These are phyloP conservation scores for Neopestalotiopsis clavispora DNA, from an alignment of 2,329 filamentous ascomycete genomes.

Conservation along the genomic window DNA sequence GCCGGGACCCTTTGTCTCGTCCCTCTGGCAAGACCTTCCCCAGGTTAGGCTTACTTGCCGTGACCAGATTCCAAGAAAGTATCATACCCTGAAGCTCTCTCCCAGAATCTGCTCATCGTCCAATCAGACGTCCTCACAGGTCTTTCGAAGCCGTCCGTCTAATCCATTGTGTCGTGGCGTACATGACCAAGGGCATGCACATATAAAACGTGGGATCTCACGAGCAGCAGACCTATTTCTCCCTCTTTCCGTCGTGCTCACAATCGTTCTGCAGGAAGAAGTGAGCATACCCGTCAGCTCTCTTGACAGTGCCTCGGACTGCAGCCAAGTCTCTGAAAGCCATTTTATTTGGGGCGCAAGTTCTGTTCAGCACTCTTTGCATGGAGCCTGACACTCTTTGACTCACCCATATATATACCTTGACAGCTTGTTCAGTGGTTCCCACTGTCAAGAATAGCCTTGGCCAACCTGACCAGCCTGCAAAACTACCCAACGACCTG, in stretches of 20 bases:
- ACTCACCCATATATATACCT: too few species aligned
- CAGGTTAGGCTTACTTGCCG: background rate
- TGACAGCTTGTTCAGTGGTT: too few species aligned
- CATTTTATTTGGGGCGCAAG: background rate
- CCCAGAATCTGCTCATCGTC: background rate
- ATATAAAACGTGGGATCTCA: conserved; percentile 2
- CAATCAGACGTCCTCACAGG: background rate
- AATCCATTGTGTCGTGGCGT: background rate
- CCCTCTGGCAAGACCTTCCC: background rate
- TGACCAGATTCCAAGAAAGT: background rate
- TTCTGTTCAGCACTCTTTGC: background rate
- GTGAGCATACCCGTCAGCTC: background rate
- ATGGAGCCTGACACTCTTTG: background rate
- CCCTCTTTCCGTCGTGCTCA: conserved; percentile 1
- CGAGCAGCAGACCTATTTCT: conserved; percentile 11
- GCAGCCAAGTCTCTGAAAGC: background rate
- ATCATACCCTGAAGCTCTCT: background rate
- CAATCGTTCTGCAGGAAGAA: background rate
- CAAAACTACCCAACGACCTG: too few species aligned
- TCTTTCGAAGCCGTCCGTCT: background rate
- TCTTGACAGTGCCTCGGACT: background rate
- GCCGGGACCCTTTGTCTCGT: conserved; percentile 2
- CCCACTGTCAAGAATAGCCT: too few species aligned
- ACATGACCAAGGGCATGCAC: background rate
- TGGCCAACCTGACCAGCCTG: too few species aligned